Percentiles rank a stretch among this genome's conserved stretches.
Evolutionary conservation across 139 green algal species (phyloP).

Genomic region (Zygnema circumcarinatum): DNA sequence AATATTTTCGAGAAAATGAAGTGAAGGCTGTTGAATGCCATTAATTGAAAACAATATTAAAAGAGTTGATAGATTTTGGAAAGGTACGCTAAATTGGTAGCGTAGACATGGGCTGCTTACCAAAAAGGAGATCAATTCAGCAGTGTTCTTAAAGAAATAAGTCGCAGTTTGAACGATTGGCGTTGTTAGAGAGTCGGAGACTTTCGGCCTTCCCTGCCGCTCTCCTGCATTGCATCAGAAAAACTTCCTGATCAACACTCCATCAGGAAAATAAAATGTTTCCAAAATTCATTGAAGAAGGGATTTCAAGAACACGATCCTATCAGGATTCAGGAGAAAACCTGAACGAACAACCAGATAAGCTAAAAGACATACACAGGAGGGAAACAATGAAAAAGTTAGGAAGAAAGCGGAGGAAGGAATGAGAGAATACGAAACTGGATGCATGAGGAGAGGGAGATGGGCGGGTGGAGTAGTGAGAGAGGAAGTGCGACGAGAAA

Average conservation of each 20-base stretch:
- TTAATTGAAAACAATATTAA: no score
- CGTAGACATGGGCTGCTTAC: background rate
- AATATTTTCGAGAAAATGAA: no score
- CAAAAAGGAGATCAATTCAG: constrained; percentile 85
- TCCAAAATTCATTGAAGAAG: no score
- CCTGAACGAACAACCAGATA: background rate
- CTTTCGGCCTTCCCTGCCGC: constrained; percentile 76
- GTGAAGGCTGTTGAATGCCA: no score
- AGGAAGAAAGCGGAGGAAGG: background rate
- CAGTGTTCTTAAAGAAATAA: constrained; percentile 87
- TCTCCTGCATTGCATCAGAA: constrained; percentile 71
- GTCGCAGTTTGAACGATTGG: constrained; percentile 96
- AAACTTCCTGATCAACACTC: background rate
- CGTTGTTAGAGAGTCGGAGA: constrained; percentile 93
- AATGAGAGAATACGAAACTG: background rate
- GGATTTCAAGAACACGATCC: no score
- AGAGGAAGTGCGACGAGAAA: background rate
- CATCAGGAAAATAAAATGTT: no score
- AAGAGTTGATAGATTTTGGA: no score
- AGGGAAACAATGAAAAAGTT: background rate
- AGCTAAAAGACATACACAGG: background rate
- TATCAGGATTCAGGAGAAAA: background rate
- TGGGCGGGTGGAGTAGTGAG: background rate
- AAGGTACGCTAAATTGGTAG: no score
- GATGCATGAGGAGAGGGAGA: background rate